Conservation (phyloP, 1,284 basidiomycete genomes). For the Rhodotorula sp. region DNA sequence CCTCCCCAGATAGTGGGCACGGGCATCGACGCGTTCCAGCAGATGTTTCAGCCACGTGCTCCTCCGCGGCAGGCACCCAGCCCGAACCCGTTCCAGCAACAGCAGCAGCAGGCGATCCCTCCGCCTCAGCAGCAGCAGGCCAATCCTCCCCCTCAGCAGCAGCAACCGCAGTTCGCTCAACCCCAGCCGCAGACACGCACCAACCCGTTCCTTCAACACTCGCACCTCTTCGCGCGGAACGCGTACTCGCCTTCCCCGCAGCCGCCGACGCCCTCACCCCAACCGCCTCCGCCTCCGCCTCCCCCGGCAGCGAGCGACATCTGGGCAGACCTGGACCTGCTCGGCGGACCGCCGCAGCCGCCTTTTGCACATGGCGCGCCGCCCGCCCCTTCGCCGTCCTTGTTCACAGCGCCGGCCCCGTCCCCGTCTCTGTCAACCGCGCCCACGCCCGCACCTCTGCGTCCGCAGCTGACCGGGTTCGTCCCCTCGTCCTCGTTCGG, state of each 20-base stretch:
- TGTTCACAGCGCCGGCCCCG: not conserved
- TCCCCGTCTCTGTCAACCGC: not conserved
- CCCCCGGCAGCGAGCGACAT: constrained; percentile 11
- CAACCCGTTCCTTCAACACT: constrained; percentile 7
- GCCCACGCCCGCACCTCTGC: constrained; percentile 13
- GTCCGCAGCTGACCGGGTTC: constrained; percentile 35
- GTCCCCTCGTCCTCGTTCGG: constrained; percentile 33
- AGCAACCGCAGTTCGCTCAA: not conserved
- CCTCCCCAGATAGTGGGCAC: constrained; percentile 9
- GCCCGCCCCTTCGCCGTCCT: not conserved
- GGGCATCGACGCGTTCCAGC: constrained; percentile 20
- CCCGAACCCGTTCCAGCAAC: constrained; percentile 1
- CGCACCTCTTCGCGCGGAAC: not conserved
- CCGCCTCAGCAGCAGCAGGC: constrained; percentile 1
- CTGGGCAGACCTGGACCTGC: constrained; percentile 37
- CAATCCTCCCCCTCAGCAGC: not conserved
- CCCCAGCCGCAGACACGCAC: constrained; percentile 5
- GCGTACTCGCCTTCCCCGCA: constrained; percentile 5
- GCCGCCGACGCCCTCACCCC: not conserved
- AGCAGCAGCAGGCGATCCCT: not conserved
- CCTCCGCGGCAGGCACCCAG: not conserved
- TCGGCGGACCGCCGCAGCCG: constrained; percentile 6
- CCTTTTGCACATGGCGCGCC: not conserved
- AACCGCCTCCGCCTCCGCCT: not conserved
- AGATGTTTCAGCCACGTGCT: constrained; percentile 25